Evolutionary conservation across 2,329 filamentous ascomycete species (phyloP), one percentile per base, ranked within the genome.

Genomic region (Calonectria hongkongensis): DNA sequence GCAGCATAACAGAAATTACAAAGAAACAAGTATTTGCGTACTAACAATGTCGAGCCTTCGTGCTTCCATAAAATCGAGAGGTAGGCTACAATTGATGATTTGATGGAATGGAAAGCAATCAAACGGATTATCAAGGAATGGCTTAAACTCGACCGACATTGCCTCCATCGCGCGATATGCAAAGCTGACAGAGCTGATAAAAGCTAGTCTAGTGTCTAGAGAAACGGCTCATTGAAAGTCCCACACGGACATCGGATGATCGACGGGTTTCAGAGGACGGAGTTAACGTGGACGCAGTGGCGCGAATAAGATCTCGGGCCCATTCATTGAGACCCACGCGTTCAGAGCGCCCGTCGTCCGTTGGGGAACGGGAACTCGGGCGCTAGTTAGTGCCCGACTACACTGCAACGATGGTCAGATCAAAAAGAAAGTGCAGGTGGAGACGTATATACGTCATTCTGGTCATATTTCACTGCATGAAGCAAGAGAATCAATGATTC

Each of bases 341-440:
- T 48, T 25, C 10, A 12, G n/a, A 48, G 21, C 9, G 21, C 45
- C 45, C n/a, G 45, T 48, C 18, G 16, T 21, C 45, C 45, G n/a
- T 41, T 6, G 7, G 36, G 16, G 21, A 39, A 60, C 54, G 54
- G 54, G 21, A 41, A 16, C 54, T 60, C 54, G 54, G 54, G 54
- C 21, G 30, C 36, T 60, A 60, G 21, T 28, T 27, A 25, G 54
- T 25, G 15, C 36, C 54, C 54, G 54, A 60, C 36, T 15, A 16
- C 13, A 25, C 16, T 27, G 6, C 15, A 12, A 18, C 16, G 30
- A 36, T 18, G 4, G 33, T 56, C 51, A 10, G 16, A 28, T 30
- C 18, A 33, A 54, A 39, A 25, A 3, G 21, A 10, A 39, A 21
- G 21, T 4, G 9, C 10, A 13, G 41, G 54, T 60, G 54, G 54